Percentiles rank a stretch among this genome's conserved stretches.
Conservation (phyloP, 2,329 filamentous ascomycete genomes). For the Beauveria bassiana region DNA sequence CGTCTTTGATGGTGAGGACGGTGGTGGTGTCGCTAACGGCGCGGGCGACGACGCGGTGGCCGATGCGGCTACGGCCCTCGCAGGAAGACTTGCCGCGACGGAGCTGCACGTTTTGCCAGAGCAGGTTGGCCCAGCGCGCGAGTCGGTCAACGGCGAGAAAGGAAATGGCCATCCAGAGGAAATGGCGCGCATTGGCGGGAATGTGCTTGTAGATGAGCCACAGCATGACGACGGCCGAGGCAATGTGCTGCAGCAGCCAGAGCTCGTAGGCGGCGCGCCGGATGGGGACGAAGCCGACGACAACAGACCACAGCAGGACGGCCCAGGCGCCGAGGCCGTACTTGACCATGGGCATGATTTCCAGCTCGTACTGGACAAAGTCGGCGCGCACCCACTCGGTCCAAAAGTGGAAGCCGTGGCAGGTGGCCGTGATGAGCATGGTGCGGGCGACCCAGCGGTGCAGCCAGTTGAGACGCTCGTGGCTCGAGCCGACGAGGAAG, state of each 20-base stretch:
- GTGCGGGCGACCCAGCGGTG: constrained; percentile 66
- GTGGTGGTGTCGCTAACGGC: constrained; percentile 45
- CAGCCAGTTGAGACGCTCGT: constrained; percentile 66
- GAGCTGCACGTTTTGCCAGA: constrained; percentile 46
- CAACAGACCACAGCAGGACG: constrained; percentile 56
- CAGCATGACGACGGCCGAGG: constrained; percentile 53
- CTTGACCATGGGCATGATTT: constrained; percentile 55
- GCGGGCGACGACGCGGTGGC: constrained; percentile 42
- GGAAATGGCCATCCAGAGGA: constrained; percentile 59
- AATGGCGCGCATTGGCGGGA: constrained; percentile 49
- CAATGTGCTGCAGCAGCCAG: constrained; percentile 61
- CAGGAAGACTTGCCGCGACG: constrained; percentile 34
- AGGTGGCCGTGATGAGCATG: constrained; percentile 58
- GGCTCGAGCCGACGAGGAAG: constrained; percentile 52
- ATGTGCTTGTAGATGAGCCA: constrained; percentile 58
- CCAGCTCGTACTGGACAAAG: constrained; percentile 50
- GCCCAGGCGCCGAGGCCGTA: constrained; percentile 62
- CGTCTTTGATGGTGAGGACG: constrained; percentile 51
- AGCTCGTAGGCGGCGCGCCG: constrained; percentile 61
- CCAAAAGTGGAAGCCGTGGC: constrained; percentile 66
- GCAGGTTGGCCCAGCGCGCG: constrained; percentile 39
- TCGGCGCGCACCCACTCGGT: constrained; percentile 53
- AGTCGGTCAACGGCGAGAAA: constrained; percentile 55
- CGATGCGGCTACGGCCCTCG: constrained; percentile 40
- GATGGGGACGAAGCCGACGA: constrained; percentile 56